Evolutionary conservation across 2,329 filamentous ascomycete genomes (phyloP).

Genomic region (Pestalotiopsis sp.): DNA sequence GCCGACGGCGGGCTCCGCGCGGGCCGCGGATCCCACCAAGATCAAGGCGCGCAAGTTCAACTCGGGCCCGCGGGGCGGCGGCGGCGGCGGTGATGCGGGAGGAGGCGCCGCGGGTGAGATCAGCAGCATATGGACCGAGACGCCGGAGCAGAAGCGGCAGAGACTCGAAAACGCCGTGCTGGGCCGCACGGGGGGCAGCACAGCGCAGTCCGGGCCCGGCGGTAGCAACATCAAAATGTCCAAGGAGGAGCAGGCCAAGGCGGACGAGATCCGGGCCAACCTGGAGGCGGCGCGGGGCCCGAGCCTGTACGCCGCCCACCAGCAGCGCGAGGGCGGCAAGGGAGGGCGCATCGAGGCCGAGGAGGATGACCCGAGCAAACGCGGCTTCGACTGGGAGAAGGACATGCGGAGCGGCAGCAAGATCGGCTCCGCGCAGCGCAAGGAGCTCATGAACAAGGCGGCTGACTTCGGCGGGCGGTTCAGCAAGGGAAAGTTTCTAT

Average conservation of each 20-base stretch:
- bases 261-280: constrained; percentile 48
- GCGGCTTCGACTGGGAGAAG: constrained; percentile 89
- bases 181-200: constrained; percentile 58
- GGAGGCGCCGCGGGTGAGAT: constrained; percentile 49
- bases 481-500: constrained; percentile 71
- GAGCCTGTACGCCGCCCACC: constrained; percentile 64
- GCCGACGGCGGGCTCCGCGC: constrained; percentile 56
- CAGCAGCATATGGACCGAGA: constrained; percentile 85
- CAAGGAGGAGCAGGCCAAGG: constrained; percentile 60
- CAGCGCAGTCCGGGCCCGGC: constrained; percentile 43
- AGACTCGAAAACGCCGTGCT: constrained; percentile 81
- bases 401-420: constrained; percentile 81
- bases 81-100: constrained; percentile 30
- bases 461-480: constrained; percentile 83
- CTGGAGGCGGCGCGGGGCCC: constrained; percentile 58
- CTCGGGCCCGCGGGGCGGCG: constrained; percentile 52
- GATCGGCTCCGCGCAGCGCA: constrained; percentile 73
- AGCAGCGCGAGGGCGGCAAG: constrained; percentile 28
- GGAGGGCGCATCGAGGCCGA: constrained; percentile 53
- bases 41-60: constrained; percentile 82
- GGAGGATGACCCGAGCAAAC: constrained; percentile 88
- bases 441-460: constrained; percentile 78
- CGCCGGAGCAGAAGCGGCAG: constrained; percentile 82
- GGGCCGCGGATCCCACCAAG: constrained; percentile 79
- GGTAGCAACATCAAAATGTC: constrained; percentile 27